Evolutionary conservation across 2,329 filamentous ascomycete genomes (phyloP), one percentile per base, ranked within the genome.

Genomic region (Fusarium sambucinum): DNA sequence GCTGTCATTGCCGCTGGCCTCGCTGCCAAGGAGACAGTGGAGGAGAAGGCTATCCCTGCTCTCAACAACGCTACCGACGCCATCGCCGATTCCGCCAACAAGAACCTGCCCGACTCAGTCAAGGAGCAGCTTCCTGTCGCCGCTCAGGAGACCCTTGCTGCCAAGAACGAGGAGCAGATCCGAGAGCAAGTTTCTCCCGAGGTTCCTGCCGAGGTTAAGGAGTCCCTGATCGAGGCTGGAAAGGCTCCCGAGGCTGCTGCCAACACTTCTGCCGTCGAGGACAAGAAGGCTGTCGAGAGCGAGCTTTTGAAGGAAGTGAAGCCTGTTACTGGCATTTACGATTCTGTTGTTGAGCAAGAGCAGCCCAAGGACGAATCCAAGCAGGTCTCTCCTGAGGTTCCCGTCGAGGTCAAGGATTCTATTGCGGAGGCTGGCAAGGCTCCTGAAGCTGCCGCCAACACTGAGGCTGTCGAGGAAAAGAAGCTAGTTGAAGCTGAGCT

Each of bases 241-340:
- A 78, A 84, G 73, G 83, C 82, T 63, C 90, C 92, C 11, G 93
- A 96, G 79, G 92, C 92, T 33, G 87, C 91, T 35, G 86, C 86
- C 56, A 90, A 89, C 78, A 82, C 87, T 3, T 84, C 85, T 56
- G 91, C 89, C 19, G 91, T 96, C 9, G 81, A 86, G 66, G 92
- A 94, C 72, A 96, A 96, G 86, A 88, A 87, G 77, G 85, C 83
- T 12, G 84, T 94, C 7, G 93, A 96, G 81, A 79, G 87, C 27
- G 91, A 97, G 80, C 83, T 96, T 11, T 82, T 94, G 47, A 84
- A 87, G 68, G 87, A 91, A 77, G 84, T 89, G 64, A 83, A 85
- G 77, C 76, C 76, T 54, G 42, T 64, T 30, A 68, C 71, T 11
- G 67, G 63, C 32, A 70, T 55, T 38, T 70, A 70, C 16, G 67